Conservation (phyloP, 2,329 filamentous ascomycete genomes). For the Penicillium nordicum region DNA sequence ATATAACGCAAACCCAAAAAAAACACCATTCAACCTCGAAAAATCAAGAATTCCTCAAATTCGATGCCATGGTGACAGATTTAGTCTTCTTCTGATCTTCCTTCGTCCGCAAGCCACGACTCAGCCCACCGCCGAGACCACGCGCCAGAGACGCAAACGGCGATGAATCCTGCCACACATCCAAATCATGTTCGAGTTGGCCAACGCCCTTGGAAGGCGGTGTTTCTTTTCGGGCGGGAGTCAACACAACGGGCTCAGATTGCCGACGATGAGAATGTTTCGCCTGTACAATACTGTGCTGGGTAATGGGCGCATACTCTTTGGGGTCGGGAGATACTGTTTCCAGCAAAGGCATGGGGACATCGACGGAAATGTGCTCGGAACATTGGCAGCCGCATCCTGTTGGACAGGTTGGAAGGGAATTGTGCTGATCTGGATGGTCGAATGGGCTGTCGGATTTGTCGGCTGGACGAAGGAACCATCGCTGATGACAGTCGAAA, state of each 20-base stretch:
- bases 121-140: slow-evolving; percentile 43
- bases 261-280: slow-evolving; percentile 21
- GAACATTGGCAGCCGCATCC: slow-evolving; percentile 50
- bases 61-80: slow-evolving; percentile 12
- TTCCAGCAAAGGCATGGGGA: slow-evolving; percentile 30
- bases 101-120: slow-evolving; percentile 36
- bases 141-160: slow-evolving; percentile 41
- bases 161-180: slow-evolving; percentile 34
- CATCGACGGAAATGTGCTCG: slow-evolving; percentile 34
- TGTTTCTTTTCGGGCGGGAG: slow-evolving; percentile 13
- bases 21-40: slow-evolving; percentile 1
- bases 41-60: slow-evolving; percentile 6
- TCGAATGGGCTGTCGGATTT: slow-evolving; percentile 14
- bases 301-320: background rate
- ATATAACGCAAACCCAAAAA: slow-evolving; percentile 6
- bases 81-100: slow-evolving; percentile 32
- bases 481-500: slow-evolving; percentile 43
- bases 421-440: slow-evolving; percentile 8
- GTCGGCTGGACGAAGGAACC: slow-evolving; percentile 33
- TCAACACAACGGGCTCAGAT: slow-evolving; percentile 16
- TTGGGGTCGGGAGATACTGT: slow-evolving; percentile 14
- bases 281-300: slow-evolving; percentile 11
- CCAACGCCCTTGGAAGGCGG: slow-evolving; percentile 15
- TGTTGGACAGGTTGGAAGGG: slow-evolving; percentile 40
- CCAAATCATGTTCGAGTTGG: slow-evolving; percentile 36